Base-by-base conservation (phyloP, 1,284 basidiomycete species). In the Marasmius tenuissimus region DNA sequence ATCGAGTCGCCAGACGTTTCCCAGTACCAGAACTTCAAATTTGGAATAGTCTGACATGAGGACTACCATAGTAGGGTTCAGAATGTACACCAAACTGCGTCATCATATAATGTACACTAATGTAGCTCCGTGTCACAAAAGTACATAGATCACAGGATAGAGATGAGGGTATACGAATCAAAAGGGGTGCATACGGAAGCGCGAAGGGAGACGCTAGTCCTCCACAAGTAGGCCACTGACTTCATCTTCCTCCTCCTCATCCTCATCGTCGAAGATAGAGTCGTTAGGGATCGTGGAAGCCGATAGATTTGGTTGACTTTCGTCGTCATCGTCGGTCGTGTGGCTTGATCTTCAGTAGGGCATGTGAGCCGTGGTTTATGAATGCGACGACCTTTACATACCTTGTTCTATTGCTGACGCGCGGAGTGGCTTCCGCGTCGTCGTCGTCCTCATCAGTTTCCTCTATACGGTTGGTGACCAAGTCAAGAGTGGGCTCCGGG, bases 241-340 rank as follows among this genome's bases (percentile, higher is more conserved):
- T 71, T 80, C 80, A 0, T 77, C 73, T 61, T 75, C 74, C 58
- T 78, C 78, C 12, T 70, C 70, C 47, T 75, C 75, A n/a, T 64
- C 68, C 64, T 67, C 68, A 58, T 66, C 63, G 38, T 76, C 76
- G 67, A 79, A 73, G 22, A 77, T 74, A 3, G 76, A 76, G 63
- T 78, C 76, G 58, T 68, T 61, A 59, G 33, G 8, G 8, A 27
- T 39, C 22, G 52, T 27, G 9, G 51, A 51, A 22, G 27, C n/a
- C n/a, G 57, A 14, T 1, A 18, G 7, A 45, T 34, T 37, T 22
- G 6, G 16, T 12, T 11, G 42, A 3, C 22, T 20, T 10, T 27
- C 27, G 27, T 27, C 27, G 27, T 27, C 27, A 27, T 27, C 27
- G 27, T 27, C 27, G 27, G 33, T 52, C 18, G 48, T 42, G 40